Evolutionary conservation across 1,284 basidiomycete genomes (phyloP).

Genomic region (Thecaphora frezii): DNA sequence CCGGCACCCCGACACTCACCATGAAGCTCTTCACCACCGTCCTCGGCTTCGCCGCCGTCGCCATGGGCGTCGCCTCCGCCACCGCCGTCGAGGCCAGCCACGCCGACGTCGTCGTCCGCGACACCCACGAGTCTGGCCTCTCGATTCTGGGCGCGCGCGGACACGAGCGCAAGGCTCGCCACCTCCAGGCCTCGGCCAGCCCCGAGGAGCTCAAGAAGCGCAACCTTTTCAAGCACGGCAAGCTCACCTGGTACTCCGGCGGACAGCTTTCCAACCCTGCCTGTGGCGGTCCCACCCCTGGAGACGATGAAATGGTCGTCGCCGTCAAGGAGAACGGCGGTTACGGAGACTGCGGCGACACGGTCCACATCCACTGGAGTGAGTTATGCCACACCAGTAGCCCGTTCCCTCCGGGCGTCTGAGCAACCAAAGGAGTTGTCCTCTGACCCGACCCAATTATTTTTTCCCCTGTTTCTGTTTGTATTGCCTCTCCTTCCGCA

Average conservation of each 20-base stretch:
- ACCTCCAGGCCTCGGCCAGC: constrained; percentile 17
- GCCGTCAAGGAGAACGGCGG: constrained; percentile 46
- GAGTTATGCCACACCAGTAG: no score
- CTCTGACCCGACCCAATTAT: no score
- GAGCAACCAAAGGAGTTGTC: no score
- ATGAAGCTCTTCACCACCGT: constrained; percentile 46
- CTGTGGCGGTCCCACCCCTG: constrained; percentile 49
- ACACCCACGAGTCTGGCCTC: constrained; percentile 35
- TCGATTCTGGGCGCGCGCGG: constrained; percentile 28
- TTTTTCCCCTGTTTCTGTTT: no score
- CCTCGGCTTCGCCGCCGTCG: constrained; percentile 18
- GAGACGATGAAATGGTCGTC: constrained; percentile 38
- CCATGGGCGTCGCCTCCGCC: constrained; percentile 22
- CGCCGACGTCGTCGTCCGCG: constrained; percentile 6
- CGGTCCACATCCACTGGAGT: constrained; percentile 42
- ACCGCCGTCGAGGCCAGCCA: constrained; percentile 3
- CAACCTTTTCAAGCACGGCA: constrained; percentile 36
- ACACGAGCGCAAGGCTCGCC: constrained; percentile 45
- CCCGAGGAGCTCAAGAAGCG: constrained; percentile 24
- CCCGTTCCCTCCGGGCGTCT: no score
- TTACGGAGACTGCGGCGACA: constrained; percentile 49
- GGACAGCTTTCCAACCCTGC: constrained; percentile 46
- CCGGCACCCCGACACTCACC: neutral
- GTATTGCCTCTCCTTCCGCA: no score
- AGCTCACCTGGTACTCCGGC: constrained; percentile 51